Conservation (phyloP, 345 rosid species). For the Acer yangbiense region DNA sequence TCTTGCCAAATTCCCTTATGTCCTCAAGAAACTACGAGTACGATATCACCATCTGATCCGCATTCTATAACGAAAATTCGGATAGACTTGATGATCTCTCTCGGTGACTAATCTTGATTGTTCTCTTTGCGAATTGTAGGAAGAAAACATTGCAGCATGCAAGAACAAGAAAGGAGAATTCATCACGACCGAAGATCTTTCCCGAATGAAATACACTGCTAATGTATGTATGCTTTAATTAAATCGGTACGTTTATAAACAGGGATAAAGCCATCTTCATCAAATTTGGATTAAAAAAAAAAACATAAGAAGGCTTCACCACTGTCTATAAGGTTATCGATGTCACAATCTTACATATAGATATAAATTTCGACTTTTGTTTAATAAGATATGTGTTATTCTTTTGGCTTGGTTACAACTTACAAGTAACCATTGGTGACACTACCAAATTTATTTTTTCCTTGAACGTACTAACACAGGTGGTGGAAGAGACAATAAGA, state of each 20-base stretch:
- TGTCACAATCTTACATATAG: too few species aligned
- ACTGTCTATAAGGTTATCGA: too few species aligned
- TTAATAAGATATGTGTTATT: too few species aligned
- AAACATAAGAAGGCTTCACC: too few species aligned
- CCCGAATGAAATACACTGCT: conserved; percentile 36
- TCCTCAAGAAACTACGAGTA: conserved; percentile 33
- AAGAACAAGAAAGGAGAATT: conserved; percentile 33
- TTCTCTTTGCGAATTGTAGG: conserved; percentile 10
- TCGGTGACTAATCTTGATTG: not conserved
- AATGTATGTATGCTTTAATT: conserved; percentile 17
- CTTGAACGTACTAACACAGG: conserved; percentile 18
- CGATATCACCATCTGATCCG: not conserved
- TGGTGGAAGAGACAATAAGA: conserved; percentile 47
- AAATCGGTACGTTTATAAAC: too few species aligned
- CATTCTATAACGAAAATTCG: not conserved
- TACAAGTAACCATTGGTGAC: not conserved
- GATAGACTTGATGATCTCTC: not conserved
- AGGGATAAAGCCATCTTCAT: too few species aligned
- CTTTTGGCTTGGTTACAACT: not conserved
- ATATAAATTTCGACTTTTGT: too few species aligned
- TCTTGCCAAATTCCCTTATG: conserved; percentile 39
- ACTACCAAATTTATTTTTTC: not conserved
- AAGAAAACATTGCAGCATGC: conserved; percentile 37
- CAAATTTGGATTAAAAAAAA: too few species aligned
- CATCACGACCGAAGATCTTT: conserved; percentile 40